Base-by-base conservation (phyloP, 148 eudicot genomes). In the Amaranthus cruentus region DNA sequence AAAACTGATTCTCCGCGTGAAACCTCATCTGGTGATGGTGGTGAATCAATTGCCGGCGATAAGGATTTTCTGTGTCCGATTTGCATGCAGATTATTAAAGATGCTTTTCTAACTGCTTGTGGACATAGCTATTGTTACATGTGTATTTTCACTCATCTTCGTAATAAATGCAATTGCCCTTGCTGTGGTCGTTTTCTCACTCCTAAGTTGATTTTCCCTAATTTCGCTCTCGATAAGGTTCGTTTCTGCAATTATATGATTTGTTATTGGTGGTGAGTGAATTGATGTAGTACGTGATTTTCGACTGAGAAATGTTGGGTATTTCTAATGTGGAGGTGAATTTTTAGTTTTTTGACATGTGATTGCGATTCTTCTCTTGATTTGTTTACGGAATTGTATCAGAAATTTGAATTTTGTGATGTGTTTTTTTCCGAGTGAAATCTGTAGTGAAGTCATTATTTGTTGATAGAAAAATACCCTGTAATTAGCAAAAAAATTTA, bases 51-150 rank as follows among this genome's bases (percentile, higher is more conserved):
- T 48, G 28, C 74, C 70, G 61, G 48, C 51, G 94, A 90, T 28
- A 83, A 60, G 57, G 98, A 93, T 53, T 74, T 88, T 1, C 60
- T 84, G 71, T 93, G 98, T 66, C 98, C 98, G 48, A 91, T 91
- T 51, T 93, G 98, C 88, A 89, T 93, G 89, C 92, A 91, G 73
- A 79, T 89, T n/a, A 93, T 93, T 3, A 93, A 82, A 75, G 96
- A 88, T 47, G 96, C 93, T 21, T 90, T 93, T 62, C 63, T 89
- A 6, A 93, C 94, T 38, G 83, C 96, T 14, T 93, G 98, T 57
- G 98, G 93, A 6, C 98, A 93, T 74, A 93, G 96, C 62, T 93
- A 78, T 48, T 93, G 98, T 73, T 91, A 86, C 69, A 90, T 89
- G 88, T 90, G 98, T 75, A 93, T 93, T 9, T 82, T 76, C 2